A percentile compares a stretch with the other conserved stretches of the same genome.
Conservation (phyloP, 2,329 filamentous ascomycete species). For the Colletotrichum paranaense region DNA sequence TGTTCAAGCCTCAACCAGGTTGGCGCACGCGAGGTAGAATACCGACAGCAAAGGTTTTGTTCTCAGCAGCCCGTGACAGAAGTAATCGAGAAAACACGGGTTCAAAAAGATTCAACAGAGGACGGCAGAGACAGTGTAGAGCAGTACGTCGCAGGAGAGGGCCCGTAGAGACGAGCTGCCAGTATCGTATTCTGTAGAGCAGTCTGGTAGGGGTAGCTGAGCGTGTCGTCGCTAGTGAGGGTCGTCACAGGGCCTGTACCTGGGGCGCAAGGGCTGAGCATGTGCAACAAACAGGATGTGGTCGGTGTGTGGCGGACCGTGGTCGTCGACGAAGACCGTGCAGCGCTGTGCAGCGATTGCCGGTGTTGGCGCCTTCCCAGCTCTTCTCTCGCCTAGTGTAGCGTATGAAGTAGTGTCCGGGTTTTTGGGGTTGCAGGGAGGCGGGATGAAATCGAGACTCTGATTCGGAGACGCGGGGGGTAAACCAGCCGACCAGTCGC, state of each 20-base stretch:
- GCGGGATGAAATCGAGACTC: background rate
- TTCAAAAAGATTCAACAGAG: background rate
- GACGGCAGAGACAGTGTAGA: background rate
- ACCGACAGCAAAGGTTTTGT: background rate
- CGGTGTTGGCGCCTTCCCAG: slow-evolving; percentile 26
- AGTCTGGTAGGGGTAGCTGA: background rate
- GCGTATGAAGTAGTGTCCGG: background rate
- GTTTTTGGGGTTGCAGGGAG: background rate
- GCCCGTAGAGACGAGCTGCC: background rate
- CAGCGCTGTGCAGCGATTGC: background rate
- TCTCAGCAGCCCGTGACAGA: background rate
- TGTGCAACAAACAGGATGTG: background rate
- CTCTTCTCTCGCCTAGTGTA: slow-evolving; percentile 6
- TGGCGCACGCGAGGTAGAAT: background rate
- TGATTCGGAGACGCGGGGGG: slow-evolving; percentile 5
- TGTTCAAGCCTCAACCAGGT: background rate
- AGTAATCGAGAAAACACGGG: no score
- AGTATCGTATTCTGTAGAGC: background rate
- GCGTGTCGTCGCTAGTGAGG: background rate
- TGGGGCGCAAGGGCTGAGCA: background rate
- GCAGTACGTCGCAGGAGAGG: background rate
- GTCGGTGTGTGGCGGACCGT: slow-evolving; percentile 12
- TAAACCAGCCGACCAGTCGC: slow-evolving; percentile 15
- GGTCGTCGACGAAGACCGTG: background rate
- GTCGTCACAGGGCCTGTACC: background rate